phyloP scores from a whole-genome alignment of 2,329 filamentous ascomycete genomes.

The Colletotrichum lini region DNA sequence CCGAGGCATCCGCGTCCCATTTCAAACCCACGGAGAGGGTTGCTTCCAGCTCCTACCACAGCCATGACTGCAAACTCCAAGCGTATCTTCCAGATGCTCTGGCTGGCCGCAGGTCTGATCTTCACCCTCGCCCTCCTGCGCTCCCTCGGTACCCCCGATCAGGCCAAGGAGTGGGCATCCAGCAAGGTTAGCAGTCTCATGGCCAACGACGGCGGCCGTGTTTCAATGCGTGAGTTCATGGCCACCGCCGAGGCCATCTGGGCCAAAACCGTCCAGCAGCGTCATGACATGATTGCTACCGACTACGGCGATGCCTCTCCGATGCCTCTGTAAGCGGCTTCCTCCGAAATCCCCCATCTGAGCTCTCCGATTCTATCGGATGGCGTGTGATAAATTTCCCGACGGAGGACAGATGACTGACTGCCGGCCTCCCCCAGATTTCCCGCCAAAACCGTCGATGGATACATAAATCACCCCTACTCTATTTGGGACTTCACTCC shows the following conservation, averaged over 20 bases:
- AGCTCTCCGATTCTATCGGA: neutral
- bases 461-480: conserved; percentile 49
- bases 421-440: conserved; percentile 42
- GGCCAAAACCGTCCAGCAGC: conserved; percentile 49
- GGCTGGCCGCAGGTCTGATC: conserved; percentile 44
- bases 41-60: neutral
- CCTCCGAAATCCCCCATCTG: neutral
- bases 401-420: neutral
- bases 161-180: conserved; percentile 46
- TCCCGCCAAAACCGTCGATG: conserved; percentile 37
- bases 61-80: conserved; percentile 7
- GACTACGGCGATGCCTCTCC: conserved; percentile 45
- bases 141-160: conserved; percentile 42
- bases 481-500: conserved; percentile 58
- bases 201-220: conserved; percentile 23
- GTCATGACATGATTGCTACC: conserved; percentile 47
- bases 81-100: conserved; percentile 44
- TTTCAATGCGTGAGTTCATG: conserved; percentile 43
- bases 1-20: neutral
- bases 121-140: conserved; percentile 47
- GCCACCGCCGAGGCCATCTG: conserved; percentile 45
- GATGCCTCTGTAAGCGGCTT: conserved; percentile 45
- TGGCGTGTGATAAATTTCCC: neutral
- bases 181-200: conserved; percentile 40
- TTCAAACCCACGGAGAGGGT: too few relatives aligned